phyloP scores from a whole-genome alignment of 1,284 basidiomycete genomes.

The Rhodotorula mucilaginosa region DNA sequence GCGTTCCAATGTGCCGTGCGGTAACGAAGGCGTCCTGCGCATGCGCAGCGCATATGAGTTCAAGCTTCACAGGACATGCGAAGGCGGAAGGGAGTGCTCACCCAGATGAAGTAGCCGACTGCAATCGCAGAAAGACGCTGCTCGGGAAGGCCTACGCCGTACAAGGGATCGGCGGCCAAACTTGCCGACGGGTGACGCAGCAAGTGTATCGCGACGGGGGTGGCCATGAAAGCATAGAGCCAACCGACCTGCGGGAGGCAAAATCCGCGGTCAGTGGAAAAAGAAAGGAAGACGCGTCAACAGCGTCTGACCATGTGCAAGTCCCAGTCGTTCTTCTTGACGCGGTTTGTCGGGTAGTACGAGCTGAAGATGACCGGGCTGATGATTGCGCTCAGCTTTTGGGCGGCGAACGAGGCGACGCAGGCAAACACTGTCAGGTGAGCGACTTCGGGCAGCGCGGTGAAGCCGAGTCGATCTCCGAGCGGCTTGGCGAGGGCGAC shows the following conservation, averaged over 20 bases:
- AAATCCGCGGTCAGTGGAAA: not conserved
- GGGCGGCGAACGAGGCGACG: constrained; percentile 46
- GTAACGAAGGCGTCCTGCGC: constrained; percentile 48
- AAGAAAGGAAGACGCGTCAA: too few species aligned
- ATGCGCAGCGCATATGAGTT: constrained; percentile 19
- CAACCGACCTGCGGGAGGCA: constrained; percentile 44
- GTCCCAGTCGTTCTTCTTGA: constrained; percentile 48
- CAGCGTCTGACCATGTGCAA: constrained; percentile 46
- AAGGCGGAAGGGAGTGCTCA: not conserved
- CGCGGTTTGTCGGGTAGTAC: constrained; percentile 44
- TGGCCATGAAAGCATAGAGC: constrained; percentile 38
- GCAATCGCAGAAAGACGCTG: constrained; percentile 34
- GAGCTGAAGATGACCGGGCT: constrained; percentile 46
- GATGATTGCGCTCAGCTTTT: constrained; percentile 44
- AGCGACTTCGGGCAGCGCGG: constrained; percentile 43
- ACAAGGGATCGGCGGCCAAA: constrained; percentile 27
- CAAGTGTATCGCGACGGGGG: constrained; percentile 28
- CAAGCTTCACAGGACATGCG: not conserved
- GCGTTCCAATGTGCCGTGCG: constrained; percentile 41
- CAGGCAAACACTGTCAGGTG: constrained; percentile 45
- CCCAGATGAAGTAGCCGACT: constrained; percentile 39
- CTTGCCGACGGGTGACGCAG: constrained; percentile 24
- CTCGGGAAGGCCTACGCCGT: constrained; percentile 28
- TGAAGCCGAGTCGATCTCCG: constrained; percentile 41
- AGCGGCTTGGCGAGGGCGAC: constrained; percentile 30